Percentiles rank a stretch among this genome's conserved stretches.
phyloP scores from a whole-genome alignment of 345 rosid species.

The Hypericum perforatum region DNA sequence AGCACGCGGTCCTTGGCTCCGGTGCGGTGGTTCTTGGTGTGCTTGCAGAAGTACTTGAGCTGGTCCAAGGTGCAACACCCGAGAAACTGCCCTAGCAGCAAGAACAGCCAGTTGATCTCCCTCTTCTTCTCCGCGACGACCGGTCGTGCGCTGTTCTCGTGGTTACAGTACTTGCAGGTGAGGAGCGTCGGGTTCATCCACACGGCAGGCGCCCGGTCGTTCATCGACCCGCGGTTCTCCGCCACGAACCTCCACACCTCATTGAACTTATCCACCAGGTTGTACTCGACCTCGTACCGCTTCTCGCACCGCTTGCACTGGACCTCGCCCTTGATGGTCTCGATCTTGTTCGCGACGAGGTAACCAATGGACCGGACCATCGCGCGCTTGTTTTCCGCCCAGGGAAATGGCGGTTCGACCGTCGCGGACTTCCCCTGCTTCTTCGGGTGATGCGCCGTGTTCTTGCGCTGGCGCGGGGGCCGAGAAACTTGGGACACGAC shows the following conservation, averaged over 20 bases:
- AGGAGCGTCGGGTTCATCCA: constrained; percentile 49
- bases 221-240: constrained; percentile 29
- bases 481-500: neutral
- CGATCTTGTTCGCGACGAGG: constrained; percentile 29
- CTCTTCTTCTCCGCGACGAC: constrained; percentile 40
- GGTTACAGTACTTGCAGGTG: constrained; percentile 39
- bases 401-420: constrained; percentile 47
- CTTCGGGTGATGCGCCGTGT: constrained; percentile 17
- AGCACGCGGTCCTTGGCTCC: constrained; percentile 82
- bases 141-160: constrained; percentile 47
- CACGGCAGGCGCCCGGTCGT: constrained; percentile 47
- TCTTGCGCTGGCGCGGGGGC: constrained; percentile 8
- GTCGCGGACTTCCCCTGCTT: constrained; percentile 25
- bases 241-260: constrained; percentile 31
- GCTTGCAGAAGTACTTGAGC: constrained; percentile 83
- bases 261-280: constrained; percentile 39
- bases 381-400: constrained; percentile 59
- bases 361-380: constrained; percentile 28
- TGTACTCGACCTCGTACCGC: constrained; percentile 32
- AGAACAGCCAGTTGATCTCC: constrained; percentile 72
- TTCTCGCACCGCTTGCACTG: constrained; percentile 65
- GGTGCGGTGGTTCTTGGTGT: constrained; percentile 58
- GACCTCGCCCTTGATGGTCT: constrained; percentile 34
- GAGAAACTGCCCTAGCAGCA: constrained; percentile 61
- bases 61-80: constrained; percentile 65